Base-by-base conservation (phyloP, 768 basidiomycete genomes). In the Filobasidium wieringae region DNA sequence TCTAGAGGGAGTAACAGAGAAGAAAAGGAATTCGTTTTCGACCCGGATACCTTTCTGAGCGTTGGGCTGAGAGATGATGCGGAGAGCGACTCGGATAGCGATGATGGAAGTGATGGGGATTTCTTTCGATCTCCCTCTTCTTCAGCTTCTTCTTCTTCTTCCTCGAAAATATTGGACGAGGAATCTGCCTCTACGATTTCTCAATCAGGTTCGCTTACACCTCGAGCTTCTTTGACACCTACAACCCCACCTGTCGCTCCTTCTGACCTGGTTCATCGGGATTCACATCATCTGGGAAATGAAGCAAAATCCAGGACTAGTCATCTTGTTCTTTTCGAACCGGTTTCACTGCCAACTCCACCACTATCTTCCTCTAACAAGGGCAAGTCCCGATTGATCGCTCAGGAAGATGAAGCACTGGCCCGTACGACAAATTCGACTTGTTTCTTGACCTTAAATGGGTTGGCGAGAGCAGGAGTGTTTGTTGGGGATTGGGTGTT, bases 401-500 rank as follows among this genome's bases (percentile, higher is more conserved):
- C n/a, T n/a, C n/a, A n/a, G n/a, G n/a, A n/a, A n/a, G n/a, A n/a
- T n/a, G n/a, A n/a, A n/a, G n/a, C n/a, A n/a, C n/a, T n/a, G n/a
- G n/a, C 22, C n/a, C 19, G 22, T 4, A 12, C 7, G 15, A 24
- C 33, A 12, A 66, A 70, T 9, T 58, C 66, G 4, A 63, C 68
- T 1, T 64, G 60, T 43, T 73, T 69, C 69, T 55, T 73, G n/a
- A 61, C 65, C 7, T 63, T 73, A 1, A 61, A 60, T n/a, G 70
- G 68, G 1, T 39, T 73, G 9, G 72, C 70, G 4, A 34, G 69
- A 56, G 66, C 70, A 22, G 72, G 72, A 2, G 66, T 73, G 14
- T 73, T 73, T 39, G 68, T 68, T 29, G 69, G 68, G 0, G 72
- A 73, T 55, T 73, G 70, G 70, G 72, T 73, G 27, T 32, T 65